phyloP scores from a whole-genome alignment of 371 early-diverging fungal genomes.

The Mortierella sp. region DNA sequence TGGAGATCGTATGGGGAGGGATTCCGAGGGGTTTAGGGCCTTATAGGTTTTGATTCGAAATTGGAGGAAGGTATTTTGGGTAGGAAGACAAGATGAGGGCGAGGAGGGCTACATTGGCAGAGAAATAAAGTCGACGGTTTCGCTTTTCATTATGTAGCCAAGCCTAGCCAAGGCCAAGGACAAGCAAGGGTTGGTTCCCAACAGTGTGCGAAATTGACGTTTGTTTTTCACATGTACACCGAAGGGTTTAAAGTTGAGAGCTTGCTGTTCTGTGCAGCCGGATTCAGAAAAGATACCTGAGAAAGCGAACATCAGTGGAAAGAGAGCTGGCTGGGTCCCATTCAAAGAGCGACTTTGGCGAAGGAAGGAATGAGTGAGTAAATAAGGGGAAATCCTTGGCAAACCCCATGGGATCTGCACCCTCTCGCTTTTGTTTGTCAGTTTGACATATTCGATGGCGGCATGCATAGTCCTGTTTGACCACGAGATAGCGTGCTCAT shows the following conservation, averaged over 20 bases:
- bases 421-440: background rate
- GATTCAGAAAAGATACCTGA: background rate
- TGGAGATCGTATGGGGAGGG: background rate
- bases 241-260: background rate
- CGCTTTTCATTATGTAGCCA: background rate
- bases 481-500: no score
- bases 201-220: no score
- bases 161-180: no score
- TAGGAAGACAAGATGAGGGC: background rate
- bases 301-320: background rate
- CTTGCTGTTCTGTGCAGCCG: background rate
- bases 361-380: background rate
- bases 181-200: no score
- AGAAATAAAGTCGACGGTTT: background rate
- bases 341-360: conserved; percentile 13
- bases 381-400: no score
- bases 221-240: background rate
- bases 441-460: background rate
- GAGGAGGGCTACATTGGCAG: background rate
- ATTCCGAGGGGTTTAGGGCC: background rate
- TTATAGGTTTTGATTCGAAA: background rate
- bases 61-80: no score
- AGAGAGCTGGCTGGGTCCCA: background rate
- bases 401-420: background rate
- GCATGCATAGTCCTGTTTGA: background rate